phyloP scores from a whole-genome alignment of 169 alveolate species.

The Plasmodium yoelii region DNA sequence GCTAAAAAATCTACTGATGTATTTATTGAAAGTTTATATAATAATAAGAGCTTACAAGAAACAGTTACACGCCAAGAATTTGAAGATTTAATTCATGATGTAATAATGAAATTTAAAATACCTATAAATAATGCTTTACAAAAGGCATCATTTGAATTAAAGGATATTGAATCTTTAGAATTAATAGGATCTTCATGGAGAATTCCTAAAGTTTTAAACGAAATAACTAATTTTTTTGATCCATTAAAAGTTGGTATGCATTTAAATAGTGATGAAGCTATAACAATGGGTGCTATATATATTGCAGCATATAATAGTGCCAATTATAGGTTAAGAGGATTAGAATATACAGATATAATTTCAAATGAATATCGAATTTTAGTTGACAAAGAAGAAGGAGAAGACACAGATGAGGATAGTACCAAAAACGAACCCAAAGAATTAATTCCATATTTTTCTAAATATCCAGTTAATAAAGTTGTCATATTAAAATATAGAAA shows the following conservation, averaged over 20 bases:
- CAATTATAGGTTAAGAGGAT: conserved; percentile 79
- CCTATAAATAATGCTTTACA: conserved; percentile 81
- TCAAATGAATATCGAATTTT: conserved; percentile 77
- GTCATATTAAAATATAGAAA: conserved; percentile 52
- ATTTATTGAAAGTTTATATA: conserved; percentile 67
- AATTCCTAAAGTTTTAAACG: conserved; percentile 81
- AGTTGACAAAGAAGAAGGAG: conserved; percentile 35
- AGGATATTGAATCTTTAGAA: conserved; percentile 85
- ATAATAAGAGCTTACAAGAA: conserved; percentile 70
- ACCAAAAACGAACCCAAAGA: conserved; percentile 33
- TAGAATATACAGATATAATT: conserved; percentile 75
- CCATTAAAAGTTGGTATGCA: conserved; percentile 86
- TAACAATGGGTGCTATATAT: conserved; percentile 85
- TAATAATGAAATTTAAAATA: conserved; percentile 70
- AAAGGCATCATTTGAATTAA: conserved; percentile 77
- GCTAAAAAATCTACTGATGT: conserved; percentile 74
- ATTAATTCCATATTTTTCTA: conserved; percentile 49
- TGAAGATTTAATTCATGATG: conserved; percentile 74
- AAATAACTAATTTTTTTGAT: conserved; percentile 76
- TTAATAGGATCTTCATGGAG: conserved; percentile 86
- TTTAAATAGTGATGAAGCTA: conserved; percentile 86
- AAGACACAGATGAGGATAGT: conserved; percentile 3
- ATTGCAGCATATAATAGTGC: conserved; percentile 85
- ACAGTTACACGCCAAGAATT: conserved; percentile 79
- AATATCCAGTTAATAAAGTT: conserved; percentile 54